Evolutionary conservation across 306 rosid species (phyloP), one percentile per base, ranked within the genome.

Genomic region (Carpinus viminea): DNA sequence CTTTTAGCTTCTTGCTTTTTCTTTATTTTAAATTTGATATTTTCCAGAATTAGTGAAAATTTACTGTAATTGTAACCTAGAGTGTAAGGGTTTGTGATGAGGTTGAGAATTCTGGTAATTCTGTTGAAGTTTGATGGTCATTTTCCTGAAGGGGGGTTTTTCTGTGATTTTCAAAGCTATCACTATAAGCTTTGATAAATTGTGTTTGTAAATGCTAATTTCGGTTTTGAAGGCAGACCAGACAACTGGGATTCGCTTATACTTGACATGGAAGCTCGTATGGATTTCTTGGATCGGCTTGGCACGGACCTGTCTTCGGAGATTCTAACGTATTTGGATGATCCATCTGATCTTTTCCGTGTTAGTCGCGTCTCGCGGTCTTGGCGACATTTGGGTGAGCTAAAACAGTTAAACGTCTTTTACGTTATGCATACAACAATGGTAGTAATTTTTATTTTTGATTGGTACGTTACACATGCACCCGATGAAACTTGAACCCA

Each of bases 351-450:
- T 80, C 81, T 91, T 52, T 80, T 78, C 59, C 88, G 89, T 48
- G 74, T 85, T 45, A 70, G 90, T 74, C 82, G 88, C 21, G 92
- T 93, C 80, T 95, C 99, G 0, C 91, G 78, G 41, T 71, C 86
- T 80, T 93, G 91, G 96, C 83, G 85, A 80, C 84, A 26, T 34
- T 84, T 24, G 78, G 98, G 99, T 93, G 84, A 88, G 98, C 75
- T 78, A 68, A 74, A 48, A 61, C 43, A 0, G 48, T 68, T 60
- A n/a, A 2, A 64, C 7, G 3, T 68, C 7, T 68, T 41, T 5
- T 41, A 5, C 6, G 45, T 41, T 41, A 41, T 41, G 45, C 45
- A 5, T 41, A 41, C 45, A 41, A 41, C 43, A 38, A 38, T 38
- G 46, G 50, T 66, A 18, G 50, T 18, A 41, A 7, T 65, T 38